These are phyloP conservation scores for Onygenales sp. DNA, from an alignment of 2,329 filamentous ascomycete genomes.

Conservation along the genomic window DNA sequence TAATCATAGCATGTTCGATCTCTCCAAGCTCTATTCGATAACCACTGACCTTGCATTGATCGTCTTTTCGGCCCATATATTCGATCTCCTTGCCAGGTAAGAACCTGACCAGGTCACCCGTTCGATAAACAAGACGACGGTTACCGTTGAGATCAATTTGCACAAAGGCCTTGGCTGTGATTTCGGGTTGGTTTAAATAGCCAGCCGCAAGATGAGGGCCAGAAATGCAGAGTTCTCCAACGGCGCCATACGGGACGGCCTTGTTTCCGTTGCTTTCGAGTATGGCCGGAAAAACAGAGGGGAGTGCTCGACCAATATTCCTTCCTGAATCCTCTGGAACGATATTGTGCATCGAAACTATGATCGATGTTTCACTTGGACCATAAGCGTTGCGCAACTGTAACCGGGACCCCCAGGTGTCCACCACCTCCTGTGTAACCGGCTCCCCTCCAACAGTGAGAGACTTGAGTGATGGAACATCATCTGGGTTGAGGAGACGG, in stretches of 20 bases:
- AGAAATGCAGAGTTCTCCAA: constrained; percentile 22
- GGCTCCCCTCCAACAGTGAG: constrained; percentile 74
- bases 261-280: constrained; percentile 17
- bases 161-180: background rate
- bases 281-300: constrained; percentile 18
- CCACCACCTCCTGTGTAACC: constrained; percentile 60
- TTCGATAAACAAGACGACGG: constrained; percentile 43
- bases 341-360: constrained; percentile 21
- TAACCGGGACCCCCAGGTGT: constrained; percentile 46
- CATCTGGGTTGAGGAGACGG: constrained; percentile 57
- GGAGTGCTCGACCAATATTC: constrained; percentile 23
- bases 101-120: background rate
- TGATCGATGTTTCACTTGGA: constrained; percentile 27
- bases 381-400: constrained; percentile 23
- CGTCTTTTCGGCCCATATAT: constrained; percentile 1
- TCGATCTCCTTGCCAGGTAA: background rate
- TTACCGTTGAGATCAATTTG: constrained; percentile 44
- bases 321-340: constrained; percentile 16
- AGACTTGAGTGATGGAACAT: constrained; percentile 61
- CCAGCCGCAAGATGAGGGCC: constrained; percentile 20
- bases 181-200: constrained; percentile 21
- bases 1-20: constrained; percentile 52
- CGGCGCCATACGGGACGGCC: constrained; percentile 18
- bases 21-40: constrained; percentile 49
- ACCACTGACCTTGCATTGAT: constrained; percentile 52